phyloP scores from a whole-genome alignment of 1,284 basidiomycete genomes.

The Malassezia globosa region DNA sequence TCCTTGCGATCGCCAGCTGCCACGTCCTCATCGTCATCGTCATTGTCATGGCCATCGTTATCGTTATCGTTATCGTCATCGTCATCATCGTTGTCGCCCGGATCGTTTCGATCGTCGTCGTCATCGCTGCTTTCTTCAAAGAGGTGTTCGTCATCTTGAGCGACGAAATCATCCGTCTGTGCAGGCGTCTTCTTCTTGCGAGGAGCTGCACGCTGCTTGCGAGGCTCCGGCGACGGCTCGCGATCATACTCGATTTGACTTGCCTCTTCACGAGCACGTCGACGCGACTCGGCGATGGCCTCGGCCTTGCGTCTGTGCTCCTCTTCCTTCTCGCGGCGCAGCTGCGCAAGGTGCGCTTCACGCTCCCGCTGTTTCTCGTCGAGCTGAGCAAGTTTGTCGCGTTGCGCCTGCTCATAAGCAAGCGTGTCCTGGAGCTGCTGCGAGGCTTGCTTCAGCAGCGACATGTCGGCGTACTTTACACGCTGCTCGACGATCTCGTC shows the following conservation, averaged over 20 bases:
- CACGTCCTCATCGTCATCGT: conserved; percentile 2
- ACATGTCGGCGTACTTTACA: conserved; percentile 36
- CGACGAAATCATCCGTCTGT: conserved; percentile 17
- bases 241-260: conserved; percentile 35
- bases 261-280: conserved; percentile 31
- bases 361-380: conserved; percentile 28
- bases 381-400: conserved; percentile 24
- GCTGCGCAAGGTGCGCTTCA: conserved; percentile 29
- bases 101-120: conserved; percentile 16
- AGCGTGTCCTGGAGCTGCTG: conserved; percentile 28
- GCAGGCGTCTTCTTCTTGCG: conserved; percentile 21
- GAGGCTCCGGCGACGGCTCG: conserved; percentile 25
- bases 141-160: conserved; percentile 17
- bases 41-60: no score
- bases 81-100: conserved; percentile 21
- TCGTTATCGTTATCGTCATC: no score
- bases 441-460: conserved; percentile 26
- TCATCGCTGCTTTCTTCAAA: conserved; percentile 19
- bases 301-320: conserved; percentile 30
- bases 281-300: conserved; percentile 33
- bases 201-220: conserved; percentile 16
- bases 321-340: conserved; percentile 29
- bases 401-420: conserved; percentile 27
- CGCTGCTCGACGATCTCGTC: conserved; percentile 43
- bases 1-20: conserved; percentile 11